Base-by-base conservation (phyloP, 2,329 filamentous ascomycete genomes). In the Ramularia collo-cygni region DNA sequence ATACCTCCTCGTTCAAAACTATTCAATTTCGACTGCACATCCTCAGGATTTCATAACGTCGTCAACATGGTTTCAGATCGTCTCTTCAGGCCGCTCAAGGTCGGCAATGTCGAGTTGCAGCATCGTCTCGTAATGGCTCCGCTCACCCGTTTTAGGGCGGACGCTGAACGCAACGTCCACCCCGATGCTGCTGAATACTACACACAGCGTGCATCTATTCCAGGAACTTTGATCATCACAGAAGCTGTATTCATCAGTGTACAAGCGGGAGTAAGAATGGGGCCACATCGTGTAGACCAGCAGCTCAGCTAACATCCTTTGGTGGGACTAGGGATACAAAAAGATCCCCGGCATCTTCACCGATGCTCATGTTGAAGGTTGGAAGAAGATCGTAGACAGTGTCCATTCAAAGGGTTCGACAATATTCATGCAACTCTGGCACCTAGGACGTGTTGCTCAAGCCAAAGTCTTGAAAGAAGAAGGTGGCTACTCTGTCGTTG, bases 341-440 rank as follows among this genome's bases (percentile, higher is more conserved):
- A 72, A 75, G 45, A 65, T 72, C 2, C 77, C 80, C 0, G 77
- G 76, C 17, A 75, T 80, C 52, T 80, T 68, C 53, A 72, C 57
- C 14, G 60, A 68, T 0, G 68, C 66, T n/a, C 77, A 82, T 43
- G 66, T 81, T 29, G 67, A 65, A 1, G 72, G 65, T 0, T 85
- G 80, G 81, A 75, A 71, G 46, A 61, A 68, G 10, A 64, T 84
- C 29, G 78, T 74, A 2, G 70, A 77, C 17, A 74, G 72, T 1
- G 77, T 85, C 0, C 81, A 85, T 56, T 66, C 65, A 15, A 79
- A 79, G 51, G 74, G 74, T 4, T 72, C 68, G 13, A 76, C 68
- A 54, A 77, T 83, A 37, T 82, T 69, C 60, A 58, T 70, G 2
- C 81, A 85, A 54, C 64, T 85, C 0, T 83, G 77, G 69, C 71